Conservation (phyloP, 1,139 yeast species). For the Meyerozyma guilliermondii region DNA sequence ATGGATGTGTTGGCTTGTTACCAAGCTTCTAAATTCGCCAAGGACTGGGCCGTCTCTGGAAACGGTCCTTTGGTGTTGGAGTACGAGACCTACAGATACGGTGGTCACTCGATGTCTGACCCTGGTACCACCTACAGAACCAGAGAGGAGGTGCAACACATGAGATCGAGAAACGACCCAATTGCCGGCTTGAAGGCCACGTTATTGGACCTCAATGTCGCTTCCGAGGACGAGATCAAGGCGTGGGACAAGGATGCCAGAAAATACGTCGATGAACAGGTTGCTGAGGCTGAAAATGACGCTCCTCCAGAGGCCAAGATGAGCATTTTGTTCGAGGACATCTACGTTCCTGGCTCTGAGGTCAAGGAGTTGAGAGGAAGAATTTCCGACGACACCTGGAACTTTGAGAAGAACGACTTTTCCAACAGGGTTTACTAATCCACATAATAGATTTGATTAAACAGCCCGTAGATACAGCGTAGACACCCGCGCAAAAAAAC, state of each 20-base stretch:
- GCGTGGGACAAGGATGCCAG: slow-evolving; percentile 94
- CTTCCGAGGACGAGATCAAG: slow-evolving; percentile 92
- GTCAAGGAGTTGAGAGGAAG: slow-evolving; percentile 93
- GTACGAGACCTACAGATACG: slow-evolving; percentile 97
- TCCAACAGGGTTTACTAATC: slow-evolving; percentile 47
- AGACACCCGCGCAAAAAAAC: neutral
- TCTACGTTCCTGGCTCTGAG: slow-evolving; percentile 92
- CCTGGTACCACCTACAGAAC: slow-evolving; percentile 99
- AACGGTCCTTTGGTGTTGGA: slow-evolving; percentile 95
- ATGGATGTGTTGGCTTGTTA: slow-evolving; percentile 95
- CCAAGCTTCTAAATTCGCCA: slow-evolving; percentile 95
- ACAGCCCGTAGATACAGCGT: neutral
- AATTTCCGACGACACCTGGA: slow-evolving; percentile 91
- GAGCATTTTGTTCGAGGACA: slow-evolving; percentile 93
- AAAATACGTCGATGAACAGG: slow-evolving; percentile 91
- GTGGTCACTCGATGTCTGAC: slow-evolving; percentile 99
- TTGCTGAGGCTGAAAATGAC: slow-evolving; percentile 87
- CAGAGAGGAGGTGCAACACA: slow-evolving; percentile 98
- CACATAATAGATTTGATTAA: neutral
- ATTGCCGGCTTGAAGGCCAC: slow-evolving; percentile 92
- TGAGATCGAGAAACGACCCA: slow-evolving; percentile 98
- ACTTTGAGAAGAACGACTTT: slow-evolving; percentile 70
- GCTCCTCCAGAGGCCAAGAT: slow-evolving; percentile 95
- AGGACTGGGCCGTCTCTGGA: slow-evolving; percentile 90
- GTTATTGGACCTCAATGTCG: slow-evolving; percentile 74